Percentiles rank a stretch among this genome's conserved stretches.
These are phyloP conservation scores for Didymella pinodella DNA, from an alignment of 2,329 filamentous ascomycete genomes.

Conservation along the genomic window DNA sequence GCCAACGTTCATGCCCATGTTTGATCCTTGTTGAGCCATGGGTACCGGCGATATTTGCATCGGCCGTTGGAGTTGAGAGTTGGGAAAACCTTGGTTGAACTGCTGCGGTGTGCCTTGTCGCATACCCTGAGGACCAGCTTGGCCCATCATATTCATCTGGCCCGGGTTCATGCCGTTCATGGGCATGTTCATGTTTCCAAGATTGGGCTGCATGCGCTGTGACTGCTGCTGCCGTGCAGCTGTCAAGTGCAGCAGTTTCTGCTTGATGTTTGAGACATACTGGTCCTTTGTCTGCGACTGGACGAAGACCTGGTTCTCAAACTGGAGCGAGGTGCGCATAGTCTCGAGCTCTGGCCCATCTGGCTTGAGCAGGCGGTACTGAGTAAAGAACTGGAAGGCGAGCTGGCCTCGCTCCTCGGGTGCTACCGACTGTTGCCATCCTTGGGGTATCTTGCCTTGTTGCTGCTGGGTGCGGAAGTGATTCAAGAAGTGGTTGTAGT, in stretches of 20 bases:
- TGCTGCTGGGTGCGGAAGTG: constrained; percentile 41
- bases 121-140: constrained; percentile 44
- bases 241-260: constrained; percentile 42
- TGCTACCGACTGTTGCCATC: constrained; percentile 45
- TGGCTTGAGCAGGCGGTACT: constrained; percentile 45
- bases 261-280: constrained; percentile 41
- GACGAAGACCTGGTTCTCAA: constrained; percentile 43
- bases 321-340: constrained; percentile 38
- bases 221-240: constrained; percentile 41
- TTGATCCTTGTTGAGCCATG: constrained; percentile 43
- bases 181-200: constrained; percentile 36
- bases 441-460: constrained; percentile 38
- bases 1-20: constrained; percentile 45
- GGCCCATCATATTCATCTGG: constrained; percentile 50
- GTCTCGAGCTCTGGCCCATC: constrained; percentile 40
- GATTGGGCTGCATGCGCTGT: constrained; percentile 35
- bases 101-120: constrained; percentile 54
- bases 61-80: constrained; percentile 58
- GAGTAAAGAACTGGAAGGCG: constrained; percentile 45
- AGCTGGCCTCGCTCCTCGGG: constrained; percentile 46
- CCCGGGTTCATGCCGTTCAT: constrained; percentile 43
- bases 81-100: constrained; percentile 54
- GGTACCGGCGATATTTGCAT: constrained; percentile 61
- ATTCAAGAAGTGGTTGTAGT: constrained; percentile 36
- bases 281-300: constrained; percentile 41